phyloP scores from a whole-genome alignment of 1,139 yeast species.

The Pichia sp. region DNA sequence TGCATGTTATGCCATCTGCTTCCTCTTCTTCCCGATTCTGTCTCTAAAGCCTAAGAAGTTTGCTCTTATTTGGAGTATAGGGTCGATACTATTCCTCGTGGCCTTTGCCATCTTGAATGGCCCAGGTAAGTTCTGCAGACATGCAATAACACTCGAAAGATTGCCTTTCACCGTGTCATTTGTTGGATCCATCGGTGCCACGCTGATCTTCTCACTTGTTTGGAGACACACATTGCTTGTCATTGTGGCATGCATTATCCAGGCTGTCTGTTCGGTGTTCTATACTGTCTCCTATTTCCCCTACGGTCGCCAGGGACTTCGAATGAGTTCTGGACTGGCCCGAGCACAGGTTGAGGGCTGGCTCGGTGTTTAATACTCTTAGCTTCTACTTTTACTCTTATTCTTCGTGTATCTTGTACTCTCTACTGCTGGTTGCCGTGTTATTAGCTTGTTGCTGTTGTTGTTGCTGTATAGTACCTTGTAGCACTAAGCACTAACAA shows the following conservation, averaged over 20 bases:
- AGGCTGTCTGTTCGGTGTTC: conserved; percentile 45
- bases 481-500: no score
- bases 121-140: conserved; percentile 38
- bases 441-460: no score
- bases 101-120: conserved; percentile 58
- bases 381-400: no score
- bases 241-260: conserved; percentile 44
- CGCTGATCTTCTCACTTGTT: conserved; percentile 41
- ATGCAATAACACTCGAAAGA: conserved; percentile 44
- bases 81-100: conserved; percentile 48
- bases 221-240: conserved; percentile 43
- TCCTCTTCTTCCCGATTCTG: conserved; percentile 49
- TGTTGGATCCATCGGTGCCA: conserved; percentile 41
- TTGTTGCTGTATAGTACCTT: no score
- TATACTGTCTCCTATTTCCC: conserved; percentile 61
- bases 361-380: conserved; percentile 27
- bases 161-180: conserved; percentile 45
- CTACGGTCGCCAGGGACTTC: conserved; percentile 49
- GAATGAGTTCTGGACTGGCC: conserved; percentile 48
- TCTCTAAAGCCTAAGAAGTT: conserved; percentile 52
- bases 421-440: no score
- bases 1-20: conserved; percentile 47
- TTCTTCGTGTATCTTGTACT: no score
- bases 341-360: conserved; percentile 53
- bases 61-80: conserved; percentile 55